Evolutionary conservation across 768 basidiomycete genomes (phyloP).

Genomic region (Suillus fuscotomentosus): DNA sequence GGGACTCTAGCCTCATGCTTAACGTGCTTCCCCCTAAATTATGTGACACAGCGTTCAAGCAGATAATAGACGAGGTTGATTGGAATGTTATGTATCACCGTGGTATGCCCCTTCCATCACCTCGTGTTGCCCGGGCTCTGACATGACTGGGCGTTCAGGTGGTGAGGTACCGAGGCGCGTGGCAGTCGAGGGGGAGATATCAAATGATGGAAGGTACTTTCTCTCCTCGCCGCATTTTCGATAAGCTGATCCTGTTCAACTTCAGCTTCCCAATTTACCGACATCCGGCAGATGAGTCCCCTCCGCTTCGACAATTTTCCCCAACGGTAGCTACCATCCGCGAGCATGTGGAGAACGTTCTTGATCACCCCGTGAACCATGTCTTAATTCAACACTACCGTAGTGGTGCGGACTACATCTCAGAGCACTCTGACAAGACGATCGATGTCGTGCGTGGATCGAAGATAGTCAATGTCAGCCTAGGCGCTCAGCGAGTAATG

Average conservation of each 20-base stretch:
- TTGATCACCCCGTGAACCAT: slow-evolving; percentile 74
- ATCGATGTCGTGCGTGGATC: slow-evolving; percentile 76
- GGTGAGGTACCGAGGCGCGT: slow-evolving; percentile 71
- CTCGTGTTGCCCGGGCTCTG: slow-evolving; percentile 1
- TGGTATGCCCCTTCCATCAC: slow-evolving; percentile 38
- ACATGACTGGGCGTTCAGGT: slow-evolving; percentile 38
- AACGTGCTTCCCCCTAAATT: slow-evolving; percentile 58
- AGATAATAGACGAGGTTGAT: slow-evolving; percentile 58
- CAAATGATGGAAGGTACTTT: slow-evolving; percentile 46
- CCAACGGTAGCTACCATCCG: slow-evolving; percentile 67
- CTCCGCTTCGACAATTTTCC: slow-evolving; percentile 64
- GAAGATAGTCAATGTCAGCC: slow-evolving; percentile 76
- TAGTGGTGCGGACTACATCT: slow-evolving; percentile 77
- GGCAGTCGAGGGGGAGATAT: slow-evolving; percentile 59
- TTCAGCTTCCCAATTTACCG: slow-evolving; percentile 75
- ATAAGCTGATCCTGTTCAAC: not conserved
- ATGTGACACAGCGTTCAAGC: slow-evolving; percentile 55
- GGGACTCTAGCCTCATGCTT: slow-evolving; percentile 62
- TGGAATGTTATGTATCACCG: slow-evolving; percentile 77
- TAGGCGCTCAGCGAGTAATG: slow-evolving; percentile 79
- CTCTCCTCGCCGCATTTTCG: slow-evolving; percentile 9
- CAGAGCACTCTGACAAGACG: slow-evolving; percentile 86
- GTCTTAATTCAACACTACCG: slow-evolving; percentile 84
- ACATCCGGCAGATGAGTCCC: slow-evolving; percentile 79
- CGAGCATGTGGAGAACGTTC: slow-evolving; percentile 53